Base-by-base conservation (phyloP, 805 yeast species). In the Wickerhamomyces ciferrii region DNA sequence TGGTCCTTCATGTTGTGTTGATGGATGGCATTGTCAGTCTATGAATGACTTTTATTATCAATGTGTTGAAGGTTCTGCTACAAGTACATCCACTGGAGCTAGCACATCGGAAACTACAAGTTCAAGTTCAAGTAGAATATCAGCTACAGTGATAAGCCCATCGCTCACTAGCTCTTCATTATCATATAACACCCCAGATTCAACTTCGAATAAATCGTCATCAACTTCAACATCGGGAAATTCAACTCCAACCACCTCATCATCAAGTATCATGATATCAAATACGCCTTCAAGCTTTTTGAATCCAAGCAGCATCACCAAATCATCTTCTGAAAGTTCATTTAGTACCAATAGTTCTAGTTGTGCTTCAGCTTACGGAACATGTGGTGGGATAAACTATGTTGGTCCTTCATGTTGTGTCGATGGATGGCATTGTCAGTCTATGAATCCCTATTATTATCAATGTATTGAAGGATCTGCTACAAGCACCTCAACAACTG, bases 401-500 rank as follows among this genome's bases (percentile, higher is more conserved):
- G 34, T 39, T 6, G 52, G 49, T 3, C 42, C 51, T 9, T 45
- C 53, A 6, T 36, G 38, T 17, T 56, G 58, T 42, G 48, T 37
- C 5, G 19, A 18, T 2, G 53, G 50, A 5, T 41, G 40, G 24
- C 34, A 43, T 24, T 56, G 58, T 41, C 5, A 18, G 2, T 39
- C 52, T 13, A 42, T 37, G 19, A 50, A 53, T 34, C 46, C 44
- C 3, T 53, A n/a, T 27, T 56, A 48, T 40, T 42, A 43, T 31
- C 58, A 54, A 42, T 54, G 60, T 43, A 37, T 47, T 32, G 47
- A 48, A 15, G 55, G 50, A 14, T 42, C 52, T 14, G 35, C 51
- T 7, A 27, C 43, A 24, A 23, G n/a, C n/a, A n/a, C n/a, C n/a
- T n/a, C n/a, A n/a, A n/a, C n/a, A n/a, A n/a, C n/a, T n/a, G n/a